Percentiles rank a stretch among this genome's conserved stretches.
phyloP scores from a whole-genome alignment of 768 basidiomycete species.

The Tricholoma terreum region DNA sequence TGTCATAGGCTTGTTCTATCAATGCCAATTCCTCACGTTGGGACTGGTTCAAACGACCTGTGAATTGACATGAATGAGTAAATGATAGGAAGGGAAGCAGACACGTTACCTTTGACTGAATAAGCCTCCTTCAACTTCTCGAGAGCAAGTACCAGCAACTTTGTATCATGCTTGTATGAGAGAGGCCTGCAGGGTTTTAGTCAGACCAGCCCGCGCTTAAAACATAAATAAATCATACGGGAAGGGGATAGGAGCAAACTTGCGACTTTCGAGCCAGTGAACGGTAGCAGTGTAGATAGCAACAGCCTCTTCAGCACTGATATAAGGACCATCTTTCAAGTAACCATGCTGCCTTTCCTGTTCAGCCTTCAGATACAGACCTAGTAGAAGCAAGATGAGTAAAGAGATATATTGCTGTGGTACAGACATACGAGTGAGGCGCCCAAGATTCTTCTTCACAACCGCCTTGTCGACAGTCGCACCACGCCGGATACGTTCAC shows the following conservation, averaged over 20 bases:
- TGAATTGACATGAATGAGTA: slow-evolving; percentile 13
- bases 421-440: slow-evolving; percentile 75
- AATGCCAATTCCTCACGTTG: slow-evolving; percentile 97
- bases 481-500: slow-evolving; percentile 94
- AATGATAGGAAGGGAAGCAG: neutral
- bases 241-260: slow-evolving; percentile 99
- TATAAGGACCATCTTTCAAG: slow-evolving; percentile 98
- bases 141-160: slow-evolving; percentile 91
- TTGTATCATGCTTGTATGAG: slow-evolving; percentile 99
- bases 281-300: slow-evolving; percentile 98
- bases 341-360: slow-evolving; percentile 99
- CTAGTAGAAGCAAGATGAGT: slow-evolving; percentile 29
- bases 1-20: slow-evolving; percentile 99
- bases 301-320: slow-evolving; percentile 97
- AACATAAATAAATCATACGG: slow-evolving; percentile 51
- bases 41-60: slow-evolving; percentile 87
- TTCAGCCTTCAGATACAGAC: slow-evolving; percentile 95
- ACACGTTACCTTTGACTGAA: slow-evolving; percentile 73
- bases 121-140: slow-evolving; percentile 99
- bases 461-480: slow-evolving; percentile 98
- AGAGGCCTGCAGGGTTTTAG: slow-evolving; percentile 55
- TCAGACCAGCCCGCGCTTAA: neutral
- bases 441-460: slow-evolving; percentile 98
- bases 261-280: slow-evolving; percentile 97
- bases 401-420: neutral